Conservation (phyloP, 139 green algal species). For the Chlamydomonas urium region DNA sequence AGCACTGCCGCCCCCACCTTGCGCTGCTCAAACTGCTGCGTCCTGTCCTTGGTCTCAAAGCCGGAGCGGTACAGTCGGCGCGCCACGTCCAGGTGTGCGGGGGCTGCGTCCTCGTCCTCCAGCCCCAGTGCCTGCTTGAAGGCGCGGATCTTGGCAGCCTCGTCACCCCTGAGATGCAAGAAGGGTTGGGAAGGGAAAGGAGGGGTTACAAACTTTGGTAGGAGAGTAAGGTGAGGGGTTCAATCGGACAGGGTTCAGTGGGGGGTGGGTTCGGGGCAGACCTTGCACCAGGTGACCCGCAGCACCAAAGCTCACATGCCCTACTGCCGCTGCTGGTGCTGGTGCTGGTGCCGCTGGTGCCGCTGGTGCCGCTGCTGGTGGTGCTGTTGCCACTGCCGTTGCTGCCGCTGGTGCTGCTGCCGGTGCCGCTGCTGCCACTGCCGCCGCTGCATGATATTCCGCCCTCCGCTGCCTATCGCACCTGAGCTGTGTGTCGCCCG, state of each 20-base stretch:
- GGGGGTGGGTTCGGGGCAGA: too few relatives aligned
- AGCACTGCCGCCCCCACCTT: slow-evolving; percentile 30
- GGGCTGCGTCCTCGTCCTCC: slow-evolving; percentile 82
- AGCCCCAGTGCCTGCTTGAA: slow-evolving; percentile 90
- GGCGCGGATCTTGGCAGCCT: slow-evolving; percentile 6
- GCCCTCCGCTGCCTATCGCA: too few relatives aligned
- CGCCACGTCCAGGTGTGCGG: slow-evolving; percentile 90
- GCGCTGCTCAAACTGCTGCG: slow-evolving; percentile 61
- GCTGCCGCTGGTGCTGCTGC: too few relatives aligned
- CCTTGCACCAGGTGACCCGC: too few relatives aligned
- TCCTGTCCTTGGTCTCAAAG: slow-evolving; percentile 42
- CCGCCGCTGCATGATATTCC: too few relatives aligned
- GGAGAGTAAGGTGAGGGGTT: too few relatives aligned
- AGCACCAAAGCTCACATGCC: too few relatives aligned
- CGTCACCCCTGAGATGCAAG: slow-evolving; percentile 1
- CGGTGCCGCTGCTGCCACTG: too few relatives aligned
- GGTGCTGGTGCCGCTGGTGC: not conserved
- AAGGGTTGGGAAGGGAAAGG: too few relatives aligned
- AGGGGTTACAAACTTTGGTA: too few relatives aligned
- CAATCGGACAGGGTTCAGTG: not conserved
- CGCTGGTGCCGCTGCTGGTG: too few relatives aligned
- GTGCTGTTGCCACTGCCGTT: too few relatives aligned
- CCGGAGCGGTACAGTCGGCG: slow-evolving; percentile 64
- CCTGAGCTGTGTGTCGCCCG: slow-evolving; percentile 67
- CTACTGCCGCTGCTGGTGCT: not conserved